Base-by-base conservation (phyloP, 106 monocot genomes). In the Allium sativum region DNA sequence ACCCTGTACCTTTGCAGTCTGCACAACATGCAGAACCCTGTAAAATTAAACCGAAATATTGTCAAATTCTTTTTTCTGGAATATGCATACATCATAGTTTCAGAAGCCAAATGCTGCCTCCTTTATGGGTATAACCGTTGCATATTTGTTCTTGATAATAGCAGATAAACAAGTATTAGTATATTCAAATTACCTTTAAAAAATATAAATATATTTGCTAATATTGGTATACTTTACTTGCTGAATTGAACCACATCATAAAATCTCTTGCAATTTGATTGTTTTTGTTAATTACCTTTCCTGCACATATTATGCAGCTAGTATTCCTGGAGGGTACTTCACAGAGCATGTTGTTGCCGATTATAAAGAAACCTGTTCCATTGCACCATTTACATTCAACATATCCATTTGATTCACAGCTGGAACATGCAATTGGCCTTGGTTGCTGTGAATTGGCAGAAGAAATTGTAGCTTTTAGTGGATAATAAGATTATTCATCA, bases 361-460 rank as follows among this genome's bases (percentile, higher is more conserved):
- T 78, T 72, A 95, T 86, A 65, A 95, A 95, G 65, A 90, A 95
- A 11, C 95, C 95, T 21, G 95, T 95, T 18, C 95, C 95, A 4
- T 70, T 41, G 57, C 95, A 95, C 95, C 95, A 95, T 44, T 87
- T 84, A 73, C 95, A 95, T 57, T 95, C 95, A 18, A 79, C 65
- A 42, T 70, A 45, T 17, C 95, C 90, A 53, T 77, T 81, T 15
- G 90, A 86, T 62, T 77, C 70, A 74, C 95, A 95, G 10, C 86
- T 81, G 18, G 79, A 81, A 73, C 95, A 95, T 42, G 74, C 66
- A 63, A 90, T 61, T 18, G 95, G 95, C 40, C 72, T 61, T 53
- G 95, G 95, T 78, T 95, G 95, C 95, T 95, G 89, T 11, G 53
- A 53, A 46, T 16, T 47, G 46, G 19, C 20, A 62, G 13, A 42